phyloP scores from a whole-genome alignment of 805 yeast species.

The Zygoascus tannicola region DNA sequence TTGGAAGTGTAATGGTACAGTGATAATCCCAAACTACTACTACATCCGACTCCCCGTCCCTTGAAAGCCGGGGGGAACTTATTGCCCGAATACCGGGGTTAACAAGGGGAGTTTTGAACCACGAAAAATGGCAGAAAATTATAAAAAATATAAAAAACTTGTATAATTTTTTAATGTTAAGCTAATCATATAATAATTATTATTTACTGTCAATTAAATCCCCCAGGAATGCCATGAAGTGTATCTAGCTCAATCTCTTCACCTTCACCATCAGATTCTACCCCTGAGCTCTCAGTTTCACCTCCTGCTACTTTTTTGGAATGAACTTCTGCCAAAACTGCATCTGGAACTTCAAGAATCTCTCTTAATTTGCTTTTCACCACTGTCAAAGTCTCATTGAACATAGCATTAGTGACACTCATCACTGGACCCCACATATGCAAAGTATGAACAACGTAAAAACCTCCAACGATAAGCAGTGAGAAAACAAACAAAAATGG shows the following conservation, averaged over 20 bases:
- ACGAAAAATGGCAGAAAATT: too few species aligned
- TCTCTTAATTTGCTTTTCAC: constrained; percentile 54
- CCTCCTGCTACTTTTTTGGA: neutral
- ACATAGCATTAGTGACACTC: constrained; percentile 46
- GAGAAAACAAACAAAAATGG: constrained; percentile 63
- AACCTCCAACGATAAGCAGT: constrained; percentile 48
- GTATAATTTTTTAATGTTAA: too few species aligned
- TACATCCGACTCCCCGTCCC: too few species aligned
- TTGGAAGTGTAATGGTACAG: too few species aligned
- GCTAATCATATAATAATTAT: too few species aligned
- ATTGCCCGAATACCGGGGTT: too few species aligned
- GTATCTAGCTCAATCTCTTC: constrained; percentile 1
- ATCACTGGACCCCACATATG: constrained; percentile 71
- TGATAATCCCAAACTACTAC: too few species aligned
- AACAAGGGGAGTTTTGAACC: too few species aligned
- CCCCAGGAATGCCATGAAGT: neutral
- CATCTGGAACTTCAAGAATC: constrained; percentile 41
- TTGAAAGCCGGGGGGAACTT: too few species aligned
- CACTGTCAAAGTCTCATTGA: constrained; percentile 47
- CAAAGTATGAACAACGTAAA: constrained; percentile 58
- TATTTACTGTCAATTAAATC: too few species aligned
- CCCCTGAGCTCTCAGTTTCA: neutral
- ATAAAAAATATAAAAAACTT: too few species aligned
- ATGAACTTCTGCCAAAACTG: neutral
- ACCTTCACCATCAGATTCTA: constrained; percentile 8